phyloP scores from a whole-genome alignment of 306 rosid genomes.

The Abrus pulchellus region DNA sequence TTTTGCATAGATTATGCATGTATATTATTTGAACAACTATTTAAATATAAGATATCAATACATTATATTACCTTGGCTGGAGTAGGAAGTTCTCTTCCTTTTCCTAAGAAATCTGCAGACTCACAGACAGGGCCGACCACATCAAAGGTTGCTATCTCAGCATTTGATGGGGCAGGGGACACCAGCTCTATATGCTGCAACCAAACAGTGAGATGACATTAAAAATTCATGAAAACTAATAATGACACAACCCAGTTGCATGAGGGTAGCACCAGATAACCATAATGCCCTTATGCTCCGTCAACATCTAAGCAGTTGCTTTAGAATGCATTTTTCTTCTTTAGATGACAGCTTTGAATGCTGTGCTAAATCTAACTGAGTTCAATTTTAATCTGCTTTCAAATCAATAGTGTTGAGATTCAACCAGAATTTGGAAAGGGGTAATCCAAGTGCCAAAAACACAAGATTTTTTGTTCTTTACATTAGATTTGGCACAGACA shows the following conservation, averaged over 20 bases:
- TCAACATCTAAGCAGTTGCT: slow-evolving; percentile 29
- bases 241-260: not conserved
- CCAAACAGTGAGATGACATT: slow-evolving; percentile 29
- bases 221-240: not conserved
- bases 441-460: not conserved
- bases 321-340: slow-evolving; percentile 10
- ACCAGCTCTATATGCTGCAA: slow-evolving; percentile 94
- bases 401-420: not conserved
- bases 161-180: slow-evolving; percentile 76
- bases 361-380: not conserved
- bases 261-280: not conserved
- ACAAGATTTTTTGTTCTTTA: not conserved
- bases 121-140: slow-evolving; percentile 68
- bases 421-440: slow-evolving; percentile 11
- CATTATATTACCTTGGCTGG: slow-evolving; percentile 56
- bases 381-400: slow-evolving; percentile 4
- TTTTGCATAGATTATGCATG: slow-evolving; percentile 18
- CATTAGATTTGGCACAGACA: not conserved
- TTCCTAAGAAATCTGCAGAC: slow-evolving; percentile 70
- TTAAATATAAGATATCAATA: slow-evolving; percentile 19
- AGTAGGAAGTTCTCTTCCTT: slow-evolving; percentile 60
- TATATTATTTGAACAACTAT: slow-evolving; percentile 1
- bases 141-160: slow-evolving; percentile 53
- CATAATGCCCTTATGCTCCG: not conserved
- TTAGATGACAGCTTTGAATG: slow-evolving; percentile 9